Evolutionary conservation across 106 monocot genomes (phyloP).

Genomic region (Dactylorhiza incarnata): DNA sequence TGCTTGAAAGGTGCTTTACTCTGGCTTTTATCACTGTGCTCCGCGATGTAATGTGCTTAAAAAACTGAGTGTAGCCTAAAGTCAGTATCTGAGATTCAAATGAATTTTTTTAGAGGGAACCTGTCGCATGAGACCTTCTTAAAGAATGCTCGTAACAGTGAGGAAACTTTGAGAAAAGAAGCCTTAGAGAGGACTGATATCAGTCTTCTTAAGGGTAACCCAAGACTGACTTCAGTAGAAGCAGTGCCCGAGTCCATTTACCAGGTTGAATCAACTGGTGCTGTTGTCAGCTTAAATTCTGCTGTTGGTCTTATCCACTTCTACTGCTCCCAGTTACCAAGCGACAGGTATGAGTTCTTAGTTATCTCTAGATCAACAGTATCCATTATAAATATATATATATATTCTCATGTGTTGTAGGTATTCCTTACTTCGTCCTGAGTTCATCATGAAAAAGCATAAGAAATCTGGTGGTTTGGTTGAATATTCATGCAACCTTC

Average conservation of each 20-base stretch:
- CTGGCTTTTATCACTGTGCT: not conserved
- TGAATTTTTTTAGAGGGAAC: conserved; percentile 56
- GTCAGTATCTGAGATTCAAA: not conserved
- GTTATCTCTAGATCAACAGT: not conserved
- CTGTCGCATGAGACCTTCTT: conserved; percentile 88
- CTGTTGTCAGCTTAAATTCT: conserved; percentile 96
- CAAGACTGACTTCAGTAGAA: conserved; percentile 46
- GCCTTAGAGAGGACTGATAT: conserved; percentile 98
- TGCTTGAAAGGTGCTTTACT: conserved; percentile 79
- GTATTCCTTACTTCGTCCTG: conserved; percentile 94
- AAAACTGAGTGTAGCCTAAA: not conserved
- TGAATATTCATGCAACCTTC: conserved; percentile 96
- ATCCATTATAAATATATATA: not conserved
- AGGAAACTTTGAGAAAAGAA: conserved; percentile 95
- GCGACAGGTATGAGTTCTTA: conserved; percentile 59
- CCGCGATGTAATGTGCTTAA: not conserved
- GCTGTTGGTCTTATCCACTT: conserved; percentile 97
- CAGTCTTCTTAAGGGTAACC: conserved; percentile 82
- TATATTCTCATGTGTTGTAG: conserved; percentile 21
- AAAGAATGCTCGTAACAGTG: conserved; percentile 95
- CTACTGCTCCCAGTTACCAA: conserved; percentile 95
- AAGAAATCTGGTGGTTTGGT: conserved; percentile 58
- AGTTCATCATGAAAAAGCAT: conserved; percentile 95
- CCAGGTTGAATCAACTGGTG: conserved; percentile 91
- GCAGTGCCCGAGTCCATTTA: conserved; percentile 66